These are phyloP conservation scores for Mangifera indica DNA, from an alignment of 345 rosid genomes.

Conservation along the genomic window DNA sequence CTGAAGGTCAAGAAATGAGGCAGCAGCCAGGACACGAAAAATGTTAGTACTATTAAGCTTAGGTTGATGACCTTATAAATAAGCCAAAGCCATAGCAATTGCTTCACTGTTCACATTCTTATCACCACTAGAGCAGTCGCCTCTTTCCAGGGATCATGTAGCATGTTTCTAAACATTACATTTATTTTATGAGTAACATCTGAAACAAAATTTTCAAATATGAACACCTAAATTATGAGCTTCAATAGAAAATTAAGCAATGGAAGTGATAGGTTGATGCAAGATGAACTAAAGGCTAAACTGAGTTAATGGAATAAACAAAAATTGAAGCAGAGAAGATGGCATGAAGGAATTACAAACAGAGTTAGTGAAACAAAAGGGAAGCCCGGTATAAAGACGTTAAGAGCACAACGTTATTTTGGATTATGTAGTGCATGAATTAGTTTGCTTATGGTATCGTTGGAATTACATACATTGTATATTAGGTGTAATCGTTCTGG, in stretches of 20 bases:
- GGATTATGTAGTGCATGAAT: too few species aligned
- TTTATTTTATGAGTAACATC: not conserved
- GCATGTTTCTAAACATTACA: constrained; percentile 63
- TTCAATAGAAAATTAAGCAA: constrained; percentile 85
- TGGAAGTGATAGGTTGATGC: constrained; percentile 87
- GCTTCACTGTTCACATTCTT: constrained; percentile 88
- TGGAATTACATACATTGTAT: too few species aligned
- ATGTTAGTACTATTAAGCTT: constrained; percentile 86
- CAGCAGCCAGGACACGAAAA: constrained; percentile 91
- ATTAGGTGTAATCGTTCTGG: too few species aligned
- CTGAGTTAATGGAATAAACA: too few species aligned
- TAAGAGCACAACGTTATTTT: too few species aligned
- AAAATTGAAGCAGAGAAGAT: too few species aligned
- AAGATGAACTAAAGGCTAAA: too few species aligned
- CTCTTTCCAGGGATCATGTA: constrained; percentile 97
- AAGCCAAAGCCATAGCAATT: constrained; percentile 78
- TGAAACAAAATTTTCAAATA: not conserved
- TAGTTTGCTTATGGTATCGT: too few species aligned
- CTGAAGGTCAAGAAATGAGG: constrained; percentile 98
- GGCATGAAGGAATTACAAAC: too few species aligned
- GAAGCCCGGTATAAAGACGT: too few species aligned
- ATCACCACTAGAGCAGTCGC: constrained; percentile 80
- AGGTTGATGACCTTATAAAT: constrained; percentile 81
- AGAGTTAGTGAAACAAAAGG: too few species aligned
- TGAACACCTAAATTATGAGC: constrained; percentile 88